Evolutionary conservation across 192 early-diverging fungal genomes (phyloP), one percentile per base, ranked within the genome.

Genomic region (Entomortierella chlamydospora): DNA sequence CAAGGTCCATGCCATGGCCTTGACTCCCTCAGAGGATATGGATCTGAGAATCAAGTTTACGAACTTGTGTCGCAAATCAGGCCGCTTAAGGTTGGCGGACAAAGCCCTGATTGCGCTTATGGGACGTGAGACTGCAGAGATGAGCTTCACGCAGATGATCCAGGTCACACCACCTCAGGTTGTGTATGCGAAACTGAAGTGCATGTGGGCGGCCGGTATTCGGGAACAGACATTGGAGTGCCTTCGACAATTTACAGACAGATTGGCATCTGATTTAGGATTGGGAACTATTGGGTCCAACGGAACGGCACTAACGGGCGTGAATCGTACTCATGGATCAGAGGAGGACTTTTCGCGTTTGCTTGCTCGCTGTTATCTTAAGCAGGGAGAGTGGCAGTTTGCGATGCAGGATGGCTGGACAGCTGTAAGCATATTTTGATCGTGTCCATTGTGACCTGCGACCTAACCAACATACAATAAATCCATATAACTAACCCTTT

Each of bases 11-110:
- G 88, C 93, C 12, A 86, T 99, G 78, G 97, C 97, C 0, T 82
- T 98, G 30, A 88, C 93, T 0, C 98, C 98, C 2, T 87, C 92
- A 39, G 93, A 96, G 60, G 97, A 99, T 64, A 92, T 95, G 87
- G 98, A 95, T 28, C 92, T 94, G 86, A 94, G 93, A 90, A 95
- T 97, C 74, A 96, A 97, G 81, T 99, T 97, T 83, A 91, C 94
- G 51, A 96, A 97, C 49, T 81, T 98, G 63, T 96, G 95, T 66
- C 91, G 98, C 45, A 97, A 98, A 78, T 90, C 92, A 25, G 93
- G 92, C 15, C 87, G 95, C 13, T 84, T 97, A 25, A 83, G 85
- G 10, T 83, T 96, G 3, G 90, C 95, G 0, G 87, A 94, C 43
- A 92, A 95, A 62, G 94, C 91, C 0, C 83, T 99, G 25, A 68